Base-by-base conservation (phyloP, 495 filamentous ascomycete species). In the Paragyromitra xinjiangensis region DNA sequence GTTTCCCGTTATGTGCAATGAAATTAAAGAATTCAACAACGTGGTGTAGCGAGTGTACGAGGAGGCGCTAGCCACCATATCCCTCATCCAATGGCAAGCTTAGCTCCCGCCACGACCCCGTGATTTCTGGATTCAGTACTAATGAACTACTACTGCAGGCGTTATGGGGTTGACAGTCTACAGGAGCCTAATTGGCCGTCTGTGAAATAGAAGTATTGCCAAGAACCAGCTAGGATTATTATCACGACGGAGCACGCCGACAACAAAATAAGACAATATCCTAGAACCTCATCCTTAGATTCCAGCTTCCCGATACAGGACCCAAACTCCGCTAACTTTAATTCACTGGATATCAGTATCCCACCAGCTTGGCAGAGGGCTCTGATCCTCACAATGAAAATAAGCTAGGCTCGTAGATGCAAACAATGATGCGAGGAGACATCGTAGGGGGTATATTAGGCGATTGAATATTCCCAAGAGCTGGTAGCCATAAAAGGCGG, bases 221-320 rank as follows among this genome's bases (percentile, higher is more conserved):
- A 56, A 63, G 7, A 3, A 16, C n/a, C n/a, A 37, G 24, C 34
- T 69, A 40, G n/a, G 37, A 56, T 34, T 26, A 72, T 64, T 16
- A 24, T 37, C 58, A 48, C 16, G 19, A 34, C 55, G 71, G 71
- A 63, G 64, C 55, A 29, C 64, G 40, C 71, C 71, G 64, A 55
- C 6, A 40, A 53, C 37, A 22, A 22, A 45, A 42, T 42, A 8
- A 71, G 6, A 64, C 7, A 37, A 55, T 29, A 3, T 65, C 24
- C 22, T 51, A 51, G 50, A 62, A 16, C 37, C 19, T 50, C 62
- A 42, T 50, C 24, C 56, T 14, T 61, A 34, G 14, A 70, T 71
- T 19, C 8, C 58, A 71, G 69, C 69, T 71, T 70, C 53, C 55
- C 39, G 37, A 61, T 56, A 4, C 16, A 50, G 64, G 64, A n/a